These are phyloP conservation scores for Lepidium aucheri DNA, from an alignment of 345 rosid species.

Conservation along the genomic window DNA sequence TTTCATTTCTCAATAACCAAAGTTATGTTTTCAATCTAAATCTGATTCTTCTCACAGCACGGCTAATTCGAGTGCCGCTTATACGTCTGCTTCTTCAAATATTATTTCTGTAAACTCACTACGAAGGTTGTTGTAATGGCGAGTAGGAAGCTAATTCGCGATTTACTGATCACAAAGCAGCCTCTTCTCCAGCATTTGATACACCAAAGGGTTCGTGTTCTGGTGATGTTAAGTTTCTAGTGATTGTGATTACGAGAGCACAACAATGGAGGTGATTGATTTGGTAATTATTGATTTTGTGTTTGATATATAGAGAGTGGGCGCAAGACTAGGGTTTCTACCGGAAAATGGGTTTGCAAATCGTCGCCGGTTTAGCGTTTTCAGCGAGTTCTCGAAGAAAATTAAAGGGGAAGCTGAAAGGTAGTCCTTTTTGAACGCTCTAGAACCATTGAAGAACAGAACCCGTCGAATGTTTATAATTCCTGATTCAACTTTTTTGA, in stretches of 20 bases:
- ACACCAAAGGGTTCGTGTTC: slow-evolving; percentile 40
- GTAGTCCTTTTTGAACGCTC: not conserved
- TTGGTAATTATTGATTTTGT: not conserved
- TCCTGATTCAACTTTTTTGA: not conserved
- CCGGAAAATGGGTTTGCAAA: slow-evolving; percentile 28
- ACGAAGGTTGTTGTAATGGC: slow-evolving; percentile 44
- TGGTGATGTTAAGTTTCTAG: not conserved
- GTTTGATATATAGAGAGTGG: slow-evolving; percentile 32
- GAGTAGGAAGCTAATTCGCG: slow-evolving; percentile 67
- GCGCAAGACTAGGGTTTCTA: slow-evolving; percentile 32
- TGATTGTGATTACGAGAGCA: slow-evolving; percentile 2
- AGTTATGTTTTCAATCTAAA: not conserved
- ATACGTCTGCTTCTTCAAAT: not conserved
- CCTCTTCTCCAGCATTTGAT: slow-evolving; percentile 32
- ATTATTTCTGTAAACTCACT: not conserved
- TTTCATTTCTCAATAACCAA: not conserved
- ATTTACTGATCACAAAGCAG: slow-evolving; percentile 45
- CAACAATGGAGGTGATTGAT: not conserved
- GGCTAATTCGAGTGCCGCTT: not conserved
- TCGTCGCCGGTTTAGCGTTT: slow-evolving; percentile 59
- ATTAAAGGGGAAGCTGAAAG: slow-evolving; percentile 62
- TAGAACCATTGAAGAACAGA: too few relatives aligned
- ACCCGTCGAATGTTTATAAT: too few relatives aligned
- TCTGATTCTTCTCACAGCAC: not conserved
- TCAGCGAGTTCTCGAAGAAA: slow-evolving; percentile 69